A percentile compares a stretch with the other conserved stretches of the same genome.
phyloP scores from a whole-genome alignment of 257 asterid species.

The Ballota nigra region DNA sequence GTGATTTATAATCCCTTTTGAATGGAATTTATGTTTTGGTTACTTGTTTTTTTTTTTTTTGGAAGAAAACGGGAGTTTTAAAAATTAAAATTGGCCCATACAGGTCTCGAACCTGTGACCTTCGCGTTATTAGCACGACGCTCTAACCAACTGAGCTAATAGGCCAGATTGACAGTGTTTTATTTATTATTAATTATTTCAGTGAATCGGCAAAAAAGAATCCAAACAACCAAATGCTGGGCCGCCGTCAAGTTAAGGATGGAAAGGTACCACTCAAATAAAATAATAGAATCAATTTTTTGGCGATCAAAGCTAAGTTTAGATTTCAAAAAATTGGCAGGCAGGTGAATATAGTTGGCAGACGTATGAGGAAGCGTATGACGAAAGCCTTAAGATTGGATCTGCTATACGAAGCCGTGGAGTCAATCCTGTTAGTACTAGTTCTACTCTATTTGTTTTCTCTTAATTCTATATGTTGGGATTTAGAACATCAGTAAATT shows the following conservation, averaged over 20 bases:
- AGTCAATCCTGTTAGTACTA: slow-evolving; percentile 59
- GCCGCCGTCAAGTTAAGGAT: slow-evolving; percentile 54
- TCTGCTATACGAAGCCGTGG: slow-evolving; percentile 77
- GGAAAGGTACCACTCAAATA: slow-evolving; percentile 49
- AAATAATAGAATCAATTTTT: not conserved
- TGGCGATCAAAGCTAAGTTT: not conserved
- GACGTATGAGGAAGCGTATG: slow-evolving; percentile 58
- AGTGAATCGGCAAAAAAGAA: slow-evolving; percentile 51
- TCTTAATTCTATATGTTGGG: not conserved
- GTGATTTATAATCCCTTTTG: too few relatives aligned
- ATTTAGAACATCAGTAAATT: not conserved
- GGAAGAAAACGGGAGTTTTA: too few relatives aligned
- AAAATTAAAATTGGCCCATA: slow-evolving; percentile 47
- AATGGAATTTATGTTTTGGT: too few relatives aligned
- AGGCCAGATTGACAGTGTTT: slow-evolving; percentile 17
- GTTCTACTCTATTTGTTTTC: not conserved
- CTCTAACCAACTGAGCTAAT: slow-evolving; percentile 79
- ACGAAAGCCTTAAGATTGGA: slow-evolving; percentile 53
- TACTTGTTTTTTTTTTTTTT: too few relatives aligned
- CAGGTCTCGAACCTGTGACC: slow-evolving; percentile 72
- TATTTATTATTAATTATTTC: not conserved
- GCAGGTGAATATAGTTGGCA: slow-evolving; percentile 70
- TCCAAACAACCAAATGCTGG: slow-evolving; percentile 57
- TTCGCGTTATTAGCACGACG: slow-evolving; percentile 71
- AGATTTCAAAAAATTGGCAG: slow-evolving; percentile 29